These are phyloP conservation scores for Groenewaldozyma sp. DNA, from an alignment of 1,139 yeast genomes.

Conservation along the genomic window DNA sequence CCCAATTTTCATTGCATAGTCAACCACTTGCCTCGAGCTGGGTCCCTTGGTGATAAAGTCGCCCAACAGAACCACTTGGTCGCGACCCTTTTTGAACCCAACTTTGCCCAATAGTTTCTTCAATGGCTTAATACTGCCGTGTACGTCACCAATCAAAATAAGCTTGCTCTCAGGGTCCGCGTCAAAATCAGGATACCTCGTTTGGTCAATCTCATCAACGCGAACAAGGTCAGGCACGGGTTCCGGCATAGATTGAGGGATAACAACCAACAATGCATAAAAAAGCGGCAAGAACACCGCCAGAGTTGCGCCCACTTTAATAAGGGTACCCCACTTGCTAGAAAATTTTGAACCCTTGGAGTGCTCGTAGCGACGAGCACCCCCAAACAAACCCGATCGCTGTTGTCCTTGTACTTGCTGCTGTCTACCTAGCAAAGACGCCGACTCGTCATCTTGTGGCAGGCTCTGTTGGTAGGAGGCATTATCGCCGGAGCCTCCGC, in stretches of 20 bases:
- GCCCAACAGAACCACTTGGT: slow-evolving; percentile 65
- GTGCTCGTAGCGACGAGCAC: too few species aligned
- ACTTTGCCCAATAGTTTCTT: slow-evolving; percentile 38
- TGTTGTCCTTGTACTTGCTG: too few species aligned
- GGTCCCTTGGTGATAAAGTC: slow-evolving; percentile 85
- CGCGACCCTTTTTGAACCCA: slow-evolving; percentile 39
- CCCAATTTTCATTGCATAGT: slow-evolving; percentile 44
- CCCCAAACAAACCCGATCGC: too few species aligned
- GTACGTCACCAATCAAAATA: slow-evolving; percentile 78
- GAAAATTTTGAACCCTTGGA: too few species aligned
- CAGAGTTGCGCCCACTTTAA: background rate
- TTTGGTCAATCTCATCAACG: slow-evolving; percentile 9
- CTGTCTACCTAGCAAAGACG: too few species aligned
- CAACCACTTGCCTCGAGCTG: slow-evolving; percentile 58
- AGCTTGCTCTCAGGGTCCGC: slow-evolving; percentile 33
- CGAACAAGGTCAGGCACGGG: slow-evolving; percentile 19
- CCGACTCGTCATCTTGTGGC: too few species aligned
- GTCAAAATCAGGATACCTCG: slow-evolving; percentile 14
- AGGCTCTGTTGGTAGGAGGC: too few species aligned
- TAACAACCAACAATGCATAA: slow-evolving; percentile 14
- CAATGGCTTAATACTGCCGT: slow-evolving; percentile 61
- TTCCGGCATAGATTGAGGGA: slow-evolving; percentile 13
- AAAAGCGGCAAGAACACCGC: slow-evolving; percentile 9
- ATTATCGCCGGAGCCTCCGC: too few species aligned
- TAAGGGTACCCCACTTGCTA: background rate